These are phyloP conservation scores for Tuctoria greenei DNA, from an alignment of 176 grass and related monocot genomes.

Conservation along the genomic window DNA sequence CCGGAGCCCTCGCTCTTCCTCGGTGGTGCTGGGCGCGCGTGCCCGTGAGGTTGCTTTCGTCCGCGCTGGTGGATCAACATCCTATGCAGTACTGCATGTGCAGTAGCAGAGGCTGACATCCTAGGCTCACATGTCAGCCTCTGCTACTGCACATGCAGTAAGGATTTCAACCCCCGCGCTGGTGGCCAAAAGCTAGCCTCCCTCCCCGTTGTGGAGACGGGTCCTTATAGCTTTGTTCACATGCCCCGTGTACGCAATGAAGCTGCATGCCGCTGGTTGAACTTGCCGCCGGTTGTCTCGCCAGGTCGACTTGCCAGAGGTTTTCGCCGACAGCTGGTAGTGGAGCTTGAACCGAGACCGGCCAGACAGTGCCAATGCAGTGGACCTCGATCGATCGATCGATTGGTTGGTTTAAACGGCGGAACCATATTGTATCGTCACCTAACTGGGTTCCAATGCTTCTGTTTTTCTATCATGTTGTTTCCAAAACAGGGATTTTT, in stretches of 20 bases:
- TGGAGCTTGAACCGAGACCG: background rate
- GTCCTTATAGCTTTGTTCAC: background rate
- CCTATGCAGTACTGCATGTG: no score
- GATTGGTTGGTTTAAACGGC: background rate
- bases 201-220: background rate
- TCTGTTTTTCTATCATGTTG: background rate
- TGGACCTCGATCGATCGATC: background rate
- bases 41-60: constrained; percentile 58
- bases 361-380: background rate
- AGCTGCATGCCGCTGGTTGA: no score
- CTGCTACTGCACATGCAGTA: no score
- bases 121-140: no score
- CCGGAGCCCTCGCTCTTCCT: background rate
- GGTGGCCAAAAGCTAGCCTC: background rate
- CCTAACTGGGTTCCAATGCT: background rate
- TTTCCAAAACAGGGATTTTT: background rate
- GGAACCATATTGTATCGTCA: no score
- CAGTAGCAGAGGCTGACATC: no score
- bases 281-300: background rate
- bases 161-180: no score
- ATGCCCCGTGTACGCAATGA: constrained; percentile 13
- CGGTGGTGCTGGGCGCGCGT: constrained; percentile 53
- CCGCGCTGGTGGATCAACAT: constrained; percentile 32
- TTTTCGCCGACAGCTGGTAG: constrained; percentile 7
- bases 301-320: background rate